Evolutionary conservation across 345 rosid species (phyloP), one percentile per base, ranked within the genome.

Genomic region (Raphanus sativus): DNA sequence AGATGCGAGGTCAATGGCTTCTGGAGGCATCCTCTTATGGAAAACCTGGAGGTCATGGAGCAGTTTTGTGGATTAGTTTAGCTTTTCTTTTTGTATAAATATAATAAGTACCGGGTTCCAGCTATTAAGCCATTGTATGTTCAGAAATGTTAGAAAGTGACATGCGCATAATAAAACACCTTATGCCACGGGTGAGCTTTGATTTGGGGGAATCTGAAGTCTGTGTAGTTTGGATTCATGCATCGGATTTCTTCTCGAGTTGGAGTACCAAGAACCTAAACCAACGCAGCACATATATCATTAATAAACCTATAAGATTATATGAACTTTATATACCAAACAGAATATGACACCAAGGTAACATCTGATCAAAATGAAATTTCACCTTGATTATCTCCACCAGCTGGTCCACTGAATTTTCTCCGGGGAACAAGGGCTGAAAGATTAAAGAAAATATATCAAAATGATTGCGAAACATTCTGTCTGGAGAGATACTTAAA

Each of bases 131-230:
- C 67, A 76, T 5, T 65, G 69, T 55, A 48, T 33, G 13, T 26
- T 21, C 61, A 42, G 7, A 24, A 17, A 17, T 54, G 34, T 11
- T 33, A 15, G 4, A 70, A 52, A 60, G 66, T 65, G 52, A 60
- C 42, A 29, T 3, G 52, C 13, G 26, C 24, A 45, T 62, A 26
- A 26, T 56, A 6, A 7, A 7, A 30, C 29, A 89, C 95, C 90
- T 92, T 92, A 80, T 91, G 95, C 97, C 97, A 91, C 3, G 97
- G 97, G 77, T 87, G 94, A 45, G 92, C 92, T 84, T 89, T 88
- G 69, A 89, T 85, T 70, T 89, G 93, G 2, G 93, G 95, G 71
- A 88, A 91, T 70, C 88, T 89, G 70, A 88, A 88, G 75, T 91
- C 93, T 11, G 88, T 89, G 82, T 89, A 91, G 62, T 86, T 87